Base-by-base conservation (phyloP, 495 filamentous ascomycete genomes). In the Echria macrotheca region DNA sequence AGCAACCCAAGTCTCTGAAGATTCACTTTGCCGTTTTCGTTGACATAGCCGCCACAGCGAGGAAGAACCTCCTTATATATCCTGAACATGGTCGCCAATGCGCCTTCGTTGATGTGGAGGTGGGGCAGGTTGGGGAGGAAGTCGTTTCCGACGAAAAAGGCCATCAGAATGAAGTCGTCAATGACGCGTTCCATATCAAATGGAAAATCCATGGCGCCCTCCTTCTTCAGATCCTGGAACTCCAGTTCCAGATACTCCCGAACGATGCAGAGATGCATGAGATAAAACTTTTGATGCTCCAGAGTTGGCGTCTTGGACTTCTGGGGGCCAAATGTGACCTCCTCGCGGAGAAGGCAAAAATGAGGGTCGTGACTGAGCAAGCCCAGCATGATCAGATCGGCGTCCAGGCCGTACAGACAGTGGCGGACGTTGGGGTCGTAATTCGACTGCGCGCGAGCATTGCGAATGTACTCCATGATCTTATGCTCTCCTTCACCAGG, bases 381-480 rank as follows among this genome's bases (percentile, higher is more conserved):
- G 17, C 94, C 94, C 65, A 99, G 70, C 94, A 99, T 99, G 68
- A 99, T 97, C 41, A 99, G 72, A 70, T 99, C 94, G 24, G 94
- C 94, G 71, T 99, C 94, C 23, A 99, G 77, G 5, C 94, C 94
- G 61, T 99, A 99, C 32, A 99, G 73, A 69, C 94, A 99, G 66
- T 99, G 94, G 36, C 94, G 88, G 50, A 93, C 79, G 61, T 99
- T 97, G n/a, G 90, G 81, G 59, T 94, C 81, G 63, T 99, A 99
- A 50, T 85, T 79, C 3, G 87, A 85, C 62, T 99, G 94, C 35
- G 91, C 87, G 74, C 97, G 97, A 25, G 93, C 84, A 61, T 90
- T 83, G 49, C 94, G 85, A 65, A 99, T 99, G 64, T 97, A 97
- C 67, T 99, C 94, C 94, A 97, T 99, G 66, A 99, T 95, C 72